Evolutionary conservation across 2,329 filamentous ascomycete species (phyloP), one percentile per base, ranked within the genome.

Genomic region (Stenocarpella maydis): DNA sequence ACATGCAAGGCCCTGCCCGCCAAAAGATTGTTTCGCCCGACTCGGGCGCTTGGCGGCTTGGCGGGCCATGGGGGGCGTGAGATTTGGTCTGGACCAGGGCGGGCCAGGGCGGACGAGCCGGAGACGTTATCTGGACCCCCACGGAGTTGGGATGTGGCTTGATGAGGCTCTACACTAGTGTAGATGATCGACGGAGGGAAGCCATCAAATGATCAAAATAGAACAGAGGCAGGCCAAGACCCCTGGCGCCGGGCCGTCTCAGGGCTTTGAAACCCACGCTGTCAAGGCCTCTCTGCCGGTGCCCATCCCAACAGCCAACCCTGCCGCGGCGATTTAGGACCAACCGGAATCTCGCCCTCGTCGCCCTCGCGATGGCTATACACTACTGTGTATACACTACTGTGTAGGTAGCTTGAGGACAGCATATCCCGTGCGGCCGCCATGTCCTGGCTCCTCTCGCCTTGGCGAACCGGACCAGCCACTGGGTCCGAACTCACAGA

Each of bases 81-180:
- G 26, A 49, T 63, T 61, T 39, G 39, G 28, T 37, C 58, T 49
- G 58, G 58, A 49, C 58, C 28, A 2, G 14, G 10, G n/a, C 53
- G 19, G 21, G 28, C 31, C 4, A 9, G 14, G 43, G 12, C 17
- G 55, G 37, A 58, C 28, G 31, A 39, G 65, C 49, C 54, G 52
- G 26, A 17, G 39, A 15, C 17, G 50, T 63, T 63, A 63, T 63
- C 41, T 49, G 43, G 52, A 49, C 65, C 65, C 52, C 52, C 65
- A 67, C 52, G 52, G 28, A 63, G 43, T 7, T 63, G 58, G 58
- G 58, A 49, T 34, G 52, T 66, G 64, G 64, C 49, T 58, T 67
- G 65, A 58, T 58, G 52, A 49, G 65, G 65, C 65, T 58, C 54
- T 43, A n/a, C n/a, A n/a, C n/a, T n/a, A n/a, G n/a, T n/a, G n/a